Base-by-base conservation (phyloP, 2,329 filamentous ascomycete genomes). In the Didymella glomerata region DNA sequence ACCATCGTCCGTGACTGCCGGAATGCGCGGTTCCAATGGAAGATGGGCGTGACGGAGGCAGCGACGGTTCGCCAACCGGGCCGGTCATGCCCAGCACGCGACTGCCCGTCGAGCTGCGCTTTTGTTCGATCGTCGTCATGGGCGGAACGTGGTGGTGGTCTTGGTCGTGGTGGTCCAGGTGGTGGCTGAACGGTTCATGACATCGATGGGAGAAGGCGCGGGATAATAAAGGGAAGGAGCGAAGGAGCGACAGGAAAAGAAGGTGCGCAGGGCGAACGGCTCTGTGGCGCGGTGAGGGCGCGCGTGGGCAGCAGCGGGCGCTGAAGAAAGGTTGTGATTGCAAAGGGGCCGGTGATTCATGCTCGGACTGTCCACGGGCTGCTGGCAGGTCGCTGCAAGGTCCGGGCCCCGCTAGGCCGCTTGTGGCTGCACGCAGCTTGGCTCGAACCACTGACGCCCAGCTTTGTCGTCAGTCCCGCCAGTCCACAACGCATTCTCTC, bases 1-100 rank as follows among this genome's bases (percentile, higher is more conserved):
- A 83, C 82, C 85, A 85, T 65, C 79, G 78, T 63, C 78, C 78
- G 57, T 81, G 79, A 55, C 73, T 76, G 51, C 72, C 68, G 24
- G 75, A 77, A 42, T 71, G 72, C 20, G 70, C 72, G 20, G 77
- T 77, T n/a, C 73, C 69, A 45, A 77, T 77, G 38, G 79, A 79
- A 24, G 75, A 77, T 10, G 81, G 81, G 27, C 81, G 76, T 48
- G 80, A 80, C 1, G 81, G 81, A 38, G 81, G 81, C 58, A 83
- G 75, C 38, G 79, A 81, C 36, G 80, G 70, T 65, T 83, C 81
- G 49, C 81, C 81, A 7, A 78, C 72, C 6, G 81, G 80, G 11
- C 81, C 81, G 14, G 80, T 82, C 54, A 76, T 68, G 50, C 79
- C 74, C 63, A 71, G 64, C 51, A 75, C 67, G 54, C 74, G 72